Base-by-base conservation (phyloP, 176 grass and related monocot genomes). In the Themeda triandra region DNA sequence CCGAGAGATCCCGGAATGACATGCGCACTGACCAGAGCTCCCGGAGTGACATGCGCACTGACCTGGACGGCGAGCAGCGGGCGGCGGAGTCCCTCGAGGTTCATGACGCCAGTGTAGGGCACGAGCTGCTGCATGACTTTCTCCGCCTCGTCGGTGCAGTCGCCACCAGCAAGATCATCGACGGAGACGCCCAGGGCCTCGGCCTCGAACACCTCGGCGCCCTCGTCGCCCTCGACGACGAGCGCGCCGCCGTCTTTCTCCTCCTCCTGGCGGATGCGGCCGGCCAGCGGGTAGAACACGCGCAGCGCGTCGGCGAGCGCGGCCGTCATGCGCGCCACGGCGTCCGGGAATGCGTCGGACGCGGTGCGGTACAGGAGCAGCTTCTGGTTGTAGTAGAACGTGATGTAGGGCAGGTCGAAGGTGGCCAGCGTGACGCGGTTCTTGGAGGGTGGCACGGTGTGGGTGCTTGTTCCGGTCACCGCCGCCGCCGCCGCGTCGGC, bases 361-460 rank as follows among this genome's bases (percentile, higher is more conserved):
- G 59, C 40, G 41, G 85, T 32, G 82, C 92, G 91, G 89, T 99
- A 99, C 13, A 99, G 85, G 24, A 99, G 80, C 13, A 99, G 88
- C 85, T 99, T 99, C 80, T 99, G 96, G 91, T 99, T 99, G 83
- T 99, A 99, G 86, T 99, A 99, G 93, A 99, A 99, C 39, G 96
- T 99, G 71, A 99, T 94, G 91, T 99, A 99, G 24, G 96, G 96
- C 4, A 96, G 86, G 78, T 99, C 96, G 74, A 99, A 99, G 39
- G 96, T 99, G 74, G 87, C 87, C 7, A 99, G 84, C 4, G 78
- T 73, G 62, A 87, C 90, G 6, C 73, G 86, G 67, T 75, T 86
- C 78, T 87, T 92, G 33, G 72, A 54, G 1, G 96, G 91, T 2
- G 90, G 36, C 10, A 96, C 89, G 1, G 42, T 89, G 78, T 69